Percentiles rank a stretch among this genome's conserved stretches.
Conservation (phyloP, 495 filamentous ascomycete genomes). For the Delitschia confertaspora region DNA sequence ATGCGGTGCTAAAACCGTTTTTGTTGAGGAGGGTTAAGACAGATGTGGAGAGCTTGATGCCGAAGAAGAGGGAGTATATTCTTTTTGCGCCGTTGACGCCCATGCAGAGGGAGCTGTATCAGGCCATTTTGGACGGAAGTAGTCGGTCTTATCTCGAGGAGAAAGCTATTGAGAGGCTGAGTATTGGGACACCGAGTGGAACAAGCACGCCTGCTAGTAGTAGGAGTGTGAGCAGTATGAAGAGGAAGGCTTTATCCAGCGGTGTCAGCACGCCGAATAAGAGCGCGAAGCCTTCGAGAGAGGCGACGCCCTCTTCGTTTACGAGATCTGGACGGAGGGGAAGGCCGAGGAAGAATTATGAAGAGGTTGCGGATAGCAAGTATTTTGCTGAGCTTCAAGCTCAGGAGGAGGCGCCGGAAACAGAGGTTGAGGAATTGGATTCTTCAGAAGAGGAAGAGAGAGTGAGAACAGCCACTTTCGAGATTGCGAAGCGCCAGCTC, state of each 20-base stretch:
- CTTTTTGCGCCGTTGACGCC: constrained; percentile 82
- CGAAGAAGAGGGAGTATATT: constrained; percentile 93
- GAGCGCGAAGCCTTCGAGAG: constrained; percentile 60
- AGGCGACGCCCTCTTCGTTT: constrained; percentile 57
- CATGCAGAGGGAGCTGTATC: constrained; percentile 84
- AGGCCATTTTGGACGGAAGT: constrained; percentile 69
- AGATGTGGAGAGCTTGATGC: constrained; percentile 82
- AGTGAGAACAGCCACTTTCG: constrained; percentile 60
- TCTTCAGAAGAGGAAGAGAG: constrained; percentile 53
- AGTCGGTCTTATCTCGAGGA: constrained; percentile 74
- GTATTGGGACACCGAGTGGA: constrained; percentile 25
- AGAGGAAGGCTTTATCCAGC: constrained; percentile 45
- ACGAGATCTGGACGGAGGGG: constrained; percentile 39
- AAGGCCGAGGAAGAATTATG: constrained; percentile 53
- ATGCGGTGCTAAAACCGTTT: constrained; percentile 86
- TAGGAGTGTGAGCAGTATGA: constrained; percentile 36
- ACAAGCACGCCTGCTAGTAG: constrained; percentile 16
- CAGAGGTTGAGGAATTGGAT: constrained; percentile 40
- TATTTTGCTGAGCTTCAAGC: constrained; percentile 53
- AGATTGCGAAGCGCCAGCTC: constrained; percentile 78
- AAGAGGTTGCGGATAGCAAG: constrained; percentile 64
- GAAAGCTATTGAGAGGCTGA: constrained; percentile 67
- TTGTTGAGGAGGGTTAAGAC: constrained; percentile 82
- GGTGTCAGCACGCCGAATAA: constrained; percentile 45
- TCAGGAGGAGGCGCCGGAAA: constrained; percentile 29